Base-by-base conservation (phyloP, 1,139 yeast genomes). In the Suhomyces bribrorum region DNA sequence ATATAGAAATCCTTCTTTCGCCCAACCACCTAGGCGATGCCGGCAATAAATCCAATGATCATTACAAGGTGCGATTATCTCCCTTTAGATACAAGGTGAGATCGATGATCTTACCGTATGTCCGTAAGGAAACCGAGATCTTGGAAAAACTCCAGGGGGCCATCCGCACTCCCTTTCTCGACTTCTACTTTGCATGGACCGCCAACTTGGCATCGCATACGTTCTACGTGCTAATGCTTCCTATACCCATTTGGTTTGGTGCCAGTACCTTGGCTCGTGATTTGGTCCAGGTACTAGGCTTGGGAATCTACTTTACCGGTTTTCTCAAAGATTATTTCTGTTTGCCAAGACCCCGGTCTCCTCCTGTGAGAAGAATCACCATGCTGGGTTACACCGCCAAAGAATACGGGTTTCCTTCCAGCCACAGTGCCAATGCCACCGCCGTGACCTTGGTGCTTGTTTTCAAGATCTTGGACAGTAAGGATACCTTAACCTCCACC, bases 151-250 rank as follows among this genome's bases (percentile, higher is more conserved):
- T 87, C 45, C 98, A 92, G 64, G 45, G 53, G 6, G 41, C 49
- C 15, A 52, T 73, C 15, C 66, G 95, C 39, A 62, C 64, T 26
- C 76, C 81, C 3, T 44, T 64, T 20, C 64, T 83, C 39, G 97
- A 90, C 61, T 58, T 73, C 32, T 92, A 85, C 59, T 92, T 92
- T 62, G 87, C 95, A 11, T 80, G 88, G 72, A 78, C 95, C 2
- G 97, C 98, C 15, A 83, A 86, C 54, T 69, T 92, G 48, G 98
- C 97, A 0, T 79, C 95, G 7, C 98, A 92, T 61, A 88, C 96
- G 0, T 92, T 92, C 57, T 92, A 92, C 59, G 95, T 92, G 38
- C 61, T 90, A 36, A 81, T 87, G 79, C 71, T 92, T 31, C 98
- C 98, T 0, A 59, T 86, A 17, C 87, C 95, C 7, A 73, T 80